Conservation (phyloP, 148 eudicot genomes). For the Tetragonia tetragonoides region DNA sequence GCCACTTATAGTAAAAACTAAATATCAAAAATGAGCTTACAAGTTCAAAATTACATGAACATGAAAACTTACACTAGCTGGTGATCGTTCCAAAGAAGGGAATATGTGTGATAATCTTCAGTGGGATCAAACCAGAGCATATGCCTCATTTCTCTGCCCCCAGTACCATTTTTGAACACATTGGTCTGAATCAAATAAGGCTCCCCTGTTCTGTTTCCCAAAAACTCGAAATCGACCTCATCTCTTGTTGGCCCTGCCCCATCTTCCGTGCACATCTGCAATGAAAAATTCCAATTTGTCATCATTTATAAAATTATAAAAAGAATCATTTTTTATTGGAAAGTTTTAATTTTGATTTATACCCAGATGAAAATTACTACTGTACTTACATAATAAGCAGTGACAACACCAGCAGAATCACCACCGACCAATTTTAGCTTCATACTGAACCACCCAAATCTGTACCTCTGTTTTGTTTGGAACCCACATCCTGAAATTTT, state of each 20-base stretch:
- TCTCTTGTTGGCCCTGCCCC: slow-evolving; percentile 90
- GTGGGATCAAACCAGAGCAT: slow-evolving; percentile 92
- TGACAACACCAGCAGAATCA: slow-evolving; percentile 94
- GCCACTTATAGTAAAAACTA: too few species aligned
- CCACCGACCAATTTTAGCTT: slow-evolving; percentile 82
- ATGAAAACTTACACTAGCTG: slow-evolving; percentile 65
- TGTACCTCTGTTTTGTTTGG: slow-evolving; percentile 75
- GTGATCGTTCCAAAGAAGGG: slow-evolving; percentile 80
- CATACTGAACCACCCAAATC: slow-evolving; percentile 99
- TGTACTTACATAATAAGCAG: slow-evolving; percentile 84
- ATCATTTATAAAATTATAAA: neutral
- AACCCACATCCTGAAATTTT: slow-evolving; percentile 79
- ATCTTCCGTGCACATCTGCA: slow-evolving; percentile 85
- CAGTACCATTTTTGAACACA: slow-evolving; percentile 88
- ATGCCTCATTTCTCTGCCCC: slow-evolving; percentile 87
- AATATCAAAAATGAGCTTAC: too few species aligned
- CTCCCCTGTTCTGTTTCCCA: slow-evolving; percentile 85
- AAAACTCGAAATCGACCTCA: slow-evolving; percentile 88
- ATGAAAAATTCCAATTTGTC: neutral
- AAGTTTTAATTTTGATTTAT: slow-evolving; percentile 4
- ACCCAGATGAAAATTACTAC: neutral
- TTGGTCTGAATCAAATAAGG: slow-evolving; percentile 86
- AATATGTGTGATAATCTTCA: slow-evolving; percentile 77
- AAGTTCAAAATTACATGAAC: too few species aligned
- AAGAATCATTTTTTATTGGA: neutral